These are phyloP conservation scores for Silene conica DNA, from an alignment of 148 eudicot genomes.

Conservation along the genomic window DNA sequence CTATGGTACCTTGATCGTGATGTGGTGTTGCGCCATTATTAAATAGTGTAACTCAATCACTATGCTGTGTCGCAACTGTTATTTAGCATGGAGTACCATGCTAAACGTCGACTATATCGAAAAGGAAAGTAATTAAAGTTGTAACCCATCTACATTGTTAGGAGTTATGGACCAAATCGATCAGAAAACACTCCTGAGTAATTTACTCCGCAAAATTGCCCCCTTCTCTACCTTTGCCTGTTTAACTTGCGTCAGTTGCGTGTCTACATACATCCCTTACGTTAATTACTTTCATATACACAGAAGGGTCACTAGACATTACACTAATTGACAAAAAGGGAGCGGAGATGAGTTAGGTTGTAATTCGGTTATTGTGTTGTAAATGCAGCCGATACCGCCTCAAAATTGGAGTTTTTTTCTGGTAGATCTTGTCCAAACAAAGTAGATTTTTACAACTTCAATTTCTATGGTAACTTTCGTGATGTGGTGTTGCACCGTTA, in stretches of 20 bases:
- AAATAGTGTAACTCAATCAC: too few species aligned
- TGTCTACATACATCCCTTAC: too few species aligned
- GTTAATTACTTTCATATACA: too few species aligned
- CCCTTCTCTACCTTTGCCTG: too few species aligned
- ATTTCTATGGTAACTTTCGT: neutral
- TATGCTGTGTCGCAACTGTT: too few species aligned
- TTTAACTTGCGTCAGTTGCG: too few species aligned
- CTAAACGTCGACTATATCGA: neutral
- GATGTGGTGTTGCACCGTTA: neutral
- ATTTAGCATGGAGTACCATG: too few species aligned
- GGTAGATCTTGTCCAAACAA: too few species aligned
- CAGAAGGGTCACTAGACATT: too few species aligned
- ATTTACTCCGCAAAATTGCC: neutral
- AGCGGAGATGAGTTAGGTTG: too few species aligned
- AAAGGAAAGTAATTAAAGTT: conserved; percentile 2
- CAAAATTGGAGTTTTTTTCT: too few species aligned
- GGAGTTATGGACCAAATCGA: neutral
- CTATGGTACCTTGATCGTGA: neutral
- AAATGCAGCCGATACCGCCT: neutral
- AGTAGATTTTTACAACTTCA: neutral
- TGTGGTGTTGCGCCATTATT: neutral
- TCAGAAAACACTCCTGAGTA: conserved; percentile 4
- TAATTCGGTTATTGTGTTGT: neutral
- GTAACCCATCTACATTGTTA: neutral
- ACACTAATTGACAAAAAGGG: too few species aligned